Conservation (phyloP, 164 flowering plant genomes). For the Liriodendron chinense region DNA sequence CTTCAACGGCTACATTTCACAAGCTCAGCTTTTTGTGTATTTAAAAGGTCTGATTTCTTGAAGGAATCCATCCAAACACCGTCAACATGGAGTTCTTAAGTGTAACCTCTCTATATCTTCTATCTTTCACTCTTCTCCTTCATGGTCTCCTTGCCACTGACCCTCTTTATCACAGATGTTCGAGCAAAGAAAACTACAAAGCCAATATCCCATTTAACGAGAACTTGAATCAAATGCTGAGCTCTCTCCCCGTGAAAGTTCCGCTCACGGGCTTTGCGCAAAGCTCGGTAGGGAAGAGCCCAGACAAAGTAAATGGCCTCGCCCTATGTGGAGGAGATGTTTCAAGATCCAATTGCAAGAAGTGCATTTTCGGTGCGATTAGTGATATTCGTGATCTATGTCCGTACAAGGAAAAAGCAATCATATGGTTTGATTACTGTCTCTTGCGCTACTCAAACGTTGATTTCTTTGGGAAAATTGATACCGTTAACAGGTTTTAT, state of each 20-base stretch:
- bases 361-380: too few relatives aligned
- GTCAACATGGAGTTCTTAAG: conserved; percentile 5
- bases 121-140: conserved; percentile 18
- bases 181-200: conserved; percentile 13
- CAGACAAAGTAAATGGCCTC: conserved; percentile 19
- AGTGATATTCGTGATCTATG: too few relatives aligned
- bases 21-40: too few relatives aligned
- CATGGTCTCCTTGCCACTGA: conserved; percentile 9
- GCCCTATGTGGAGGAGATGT: too few relatives aligned
- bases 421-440: too few relatives aligned
- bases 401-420: too few relatives aligned
- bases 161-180: conserved; percentile 27
- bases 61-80: not conserved
- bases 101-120: conserved; percentile 7
- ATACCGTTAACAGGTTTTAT: too few relatives aligned
- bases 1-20: too few relatives aligned
- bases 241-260: conserved; percentile 22
- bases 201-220: conserved; percentile 11
- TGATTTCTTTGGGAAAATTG: too few relatives aligned
- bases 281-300: conserved; percentile 7
- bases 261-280: conserved; percentile 29
- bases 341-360: too few relatives aligned
- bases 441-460: too few relatives aligned
- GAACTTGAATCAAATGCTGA: conserved; percentile 25
- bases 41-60: too few relatives aligned